A percentile compares a stretch with the other conserved stretches of the same genome.
These are phyloP conservation scores for Ciborinia camelliae DNA, from an alignment of 2,329 filamentous ascomycete genomes.

Conservation along the genomic window DNA sequence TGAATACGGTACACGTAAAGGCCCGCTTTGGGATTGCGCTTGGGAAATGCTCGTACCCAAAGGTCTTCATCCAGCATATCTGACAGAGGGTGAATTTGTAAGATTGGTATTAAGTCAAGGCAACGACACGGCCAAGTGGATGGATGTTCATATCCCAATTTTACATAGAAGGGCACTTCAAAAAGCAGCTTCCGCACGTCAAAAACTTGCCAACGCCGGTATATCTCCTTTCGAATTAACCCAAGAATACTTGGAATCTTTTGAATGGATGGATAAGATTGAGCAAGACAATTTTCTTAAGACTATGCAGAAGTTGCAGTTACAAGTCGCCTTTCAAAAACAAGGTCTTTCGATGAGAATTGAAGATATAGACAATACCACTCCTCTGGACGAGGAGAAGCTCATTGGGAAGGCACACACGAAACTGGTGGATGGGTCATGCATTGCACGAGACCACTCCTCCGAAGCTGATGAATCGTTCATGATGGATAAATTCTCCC, in stretches of 20 bases:
- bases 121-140: slow-evolving; percentile 18
- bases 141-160: slow-evolving; percentile 14
- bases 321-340: slow-evolving; percentile 18
- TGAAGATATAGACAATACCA: slow-evolving; percentile 7
- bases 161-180: slow-evolving; percentile 20
- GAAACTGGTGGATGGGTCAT: slow-evolving; percentile 9
- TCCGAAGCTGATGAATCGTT: slow-evolving; percentile 6
- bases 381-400: neutral
- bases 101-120: slow-evolving; percentile 19
- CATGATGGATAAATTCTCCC: slow-evolving; percentile 10
- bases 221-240: slow-evolving; percentile 23
- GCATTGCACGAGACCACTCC: slow-evolving; percentile 1
- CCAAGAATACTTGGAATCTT: slow-evolving; percentile 17
- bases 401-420: slow-evolving; percentile 11
- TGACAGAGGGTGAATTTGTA: slow-evolving; percentile 22
- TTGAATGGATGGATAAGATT: slow-evolving; percentile 24
- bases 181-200: slow-evolving; percentile 16
- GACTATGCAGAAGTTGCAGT: slow-evolving; percentile 12
- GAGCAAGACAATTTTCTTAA: slow-evolving; percentile 23
- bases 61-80: slow-evolving; percentile 22
- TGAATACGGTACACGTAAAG: slow-evolving; percentile 19
- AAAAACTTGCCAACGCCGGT: slow-evolving; percentile 19
- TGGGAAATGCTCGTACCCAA: slow-evolving; percentile 19
- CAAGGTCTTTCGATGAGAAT: slow-evolving; percentile 19
- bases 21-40: slow-evolving; percentile 22